Evolutionary conservation across 208 protist genomes (phyloP).

Genomic region (Pavlovales sp.): DNA sequence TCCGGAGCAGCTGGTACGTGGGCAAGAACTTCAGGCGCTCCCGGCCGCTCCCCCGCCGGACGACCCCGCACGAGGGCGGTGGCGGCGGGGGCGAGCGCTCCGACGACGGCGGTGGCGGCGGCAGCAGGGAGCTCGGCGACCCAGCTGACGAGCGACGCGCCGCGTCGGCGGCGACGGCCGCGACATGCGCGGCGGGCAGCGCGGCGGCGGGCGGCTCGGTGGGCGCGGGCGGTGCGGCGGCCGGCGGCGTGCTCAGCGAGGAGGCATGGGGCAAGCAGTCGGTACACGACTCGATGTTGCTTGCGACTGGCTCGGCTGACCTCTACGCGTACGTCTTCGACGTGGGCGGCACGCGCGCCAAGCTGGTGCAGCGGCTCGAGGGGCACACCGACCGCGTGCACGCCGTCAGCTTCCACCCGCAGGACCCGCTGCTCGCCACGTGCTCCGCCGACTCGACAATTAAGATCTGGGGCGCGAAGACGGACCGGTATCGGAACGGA

Average conservation of each 20-base stretch:
- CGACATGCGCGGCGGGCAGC: neutral
- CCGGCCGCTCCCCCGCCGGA: neutral
- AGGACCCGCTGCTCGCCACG: constrained; percentile 15
- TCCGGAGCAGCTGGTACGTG: neutral
- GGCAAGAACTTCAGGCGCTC: neutral
- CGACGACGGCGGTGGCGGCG: no score
- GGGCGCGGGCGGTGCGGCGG: neutral
- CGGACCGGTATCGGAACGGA: neutral
- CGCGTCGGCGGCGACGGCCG: neutral
- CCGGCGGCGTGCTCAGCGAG: neutral
- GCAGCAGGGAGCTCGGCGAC: no score
- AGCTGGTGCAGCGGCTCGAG: constrained; percentile 1
- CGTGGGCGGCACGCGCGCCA: neutral
- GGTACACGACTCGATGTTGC: neutral
- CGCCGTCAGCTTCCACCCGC: constrained; percentile 1
- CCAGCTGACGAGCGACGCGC: no score
- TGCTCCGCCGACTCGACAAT: constrained; percentile 2
- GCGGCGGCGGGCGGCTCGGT: neutral
- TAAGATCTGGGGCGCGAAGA: constrained; percentile 9
- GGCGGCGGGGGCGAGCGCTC: no score
- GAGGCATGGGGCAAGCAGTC: neutral
- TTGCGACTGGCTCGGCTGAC: constrained; percentile 16
- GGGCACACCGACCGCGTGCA: constrained; percentile 26
- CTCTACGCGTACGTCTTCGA: neutral
- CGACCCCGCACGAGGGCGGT: no score